Base-by-base conservation (phyloP, 2,329 filamentous ascomycete genomes). In the Blumeriella jaapii region DNA sequence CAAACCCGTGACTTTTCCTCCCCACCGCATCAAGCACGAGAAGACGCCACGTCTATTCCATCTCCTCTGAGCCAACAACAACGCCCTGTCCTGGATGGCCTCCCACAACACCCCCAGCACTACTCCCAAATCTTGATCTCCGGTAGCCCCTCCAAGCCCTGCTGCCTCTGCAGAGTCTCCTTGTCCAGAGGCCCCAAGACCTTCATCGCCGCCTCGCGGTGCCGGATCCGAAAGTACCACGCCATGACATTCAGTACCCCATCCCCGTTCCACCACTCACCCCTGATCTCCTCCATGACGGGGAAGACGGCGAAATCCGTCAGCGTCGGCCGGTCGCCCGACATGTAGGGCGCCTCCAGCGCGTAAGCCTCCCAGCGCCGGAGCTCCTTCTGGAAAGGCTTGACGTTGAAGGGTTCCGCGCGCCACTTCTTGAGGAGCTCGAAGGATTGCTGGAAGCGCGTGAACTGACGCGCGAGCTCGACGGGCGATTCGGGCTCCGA, bases 221-320 rank as follows among this genome's bases (percentile, higher is more conserved):
- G 26, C 24, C 40, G 46, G 40, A 53, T 31, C 2, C 33, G 34
- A 6, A 32, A 26, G 19, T 40, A 49, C 34, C 53, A 55, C 16
- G 29, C 32, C 14, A 32, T 23, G 30, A 56, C 38, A 1, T 56
- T 54, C 4, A 46, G 46, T 5, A 67, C 47, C 0, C 45, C 45
- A 2, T 52, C 36, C 4, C 37, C 55, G 3, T 49, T 26, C 1
- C 56, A 60, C 36, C 52, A 52, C 13, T 57, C 54, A 10, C 53
- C 41, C 6, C 61, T 51, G 13, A 73, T 58, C 19, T 60, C 59
- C 38, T 71, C 55, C 39, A 78, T 46, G 10, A 72, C 59, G 1
- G 73, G 71, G 67, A 68, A 74, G 3, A 74, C 50, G 0, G 68
- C 69, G 49, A 66, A 77, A 51, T 78, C 73, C 0, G 65, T 64